Conservation (phyloP, 306 rosid genomes). For the Medicago ruthenica region DNA sequence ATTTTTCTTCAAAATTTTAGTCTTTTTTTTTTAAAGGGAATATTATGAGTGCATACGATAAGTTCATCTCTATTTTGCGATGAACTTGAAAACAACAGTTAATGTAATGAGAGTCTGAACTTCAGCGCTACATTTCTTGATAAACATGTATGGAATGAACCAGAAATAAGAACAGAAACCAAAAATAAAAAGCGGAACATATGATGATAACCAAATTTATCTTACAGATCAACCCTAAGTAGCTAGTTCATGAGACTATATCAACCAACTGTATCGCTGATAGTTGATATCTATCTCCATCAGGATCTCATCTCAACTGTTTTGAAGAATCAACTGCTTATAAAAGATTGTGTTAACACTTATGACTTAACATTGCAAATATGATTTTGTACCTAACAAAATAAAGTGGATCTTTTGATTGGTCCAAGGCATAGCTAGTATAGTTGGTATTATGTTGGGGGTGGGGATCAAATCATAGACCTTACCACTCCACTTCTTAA, state of each 20-base stretch:
- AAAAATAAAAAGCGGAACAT: neutral
- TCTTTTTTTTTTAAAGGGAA: neutral
- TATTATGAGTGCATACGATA: neutral
- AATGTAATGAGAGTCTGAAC: neutral
- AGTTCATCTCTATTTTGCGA: neutral
- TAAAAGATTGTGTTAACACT: neutral
- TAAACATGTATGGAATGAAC: conserved; percentile 1
- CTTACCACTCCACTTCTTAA: neutral
- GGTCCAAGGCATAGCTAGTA: neutral
- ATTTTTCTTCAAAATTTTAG: neutral
- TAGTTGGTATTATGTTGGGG: neutral
- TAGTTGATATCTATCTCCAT: neutral
- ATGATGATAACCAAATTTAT: conserved; percentile 5
- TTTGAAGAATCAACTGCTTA: neutral
- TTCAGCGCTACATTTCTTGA: conserved; percentile 1
- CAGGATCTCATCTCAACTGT: neutral
- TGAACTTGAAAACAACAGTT: conserved; percentile 24
- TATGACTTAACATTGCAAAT: neutral
- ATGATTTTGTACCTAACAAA: neutral
- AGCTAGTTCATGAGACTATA: neutral
- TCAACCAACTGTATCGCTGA: neutral
- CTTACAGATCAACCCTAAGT: neutral
- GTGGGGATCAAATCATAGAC: neutral
- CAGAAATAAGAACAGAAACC: neutral
- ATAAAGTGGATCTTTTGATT: conserved; percentile 11